These are phyloP conservation scores for Moesziomyces sp. DNA, from an alignment of 1,284 basidiomycete species.

Conservation along the genomic window DNA sequence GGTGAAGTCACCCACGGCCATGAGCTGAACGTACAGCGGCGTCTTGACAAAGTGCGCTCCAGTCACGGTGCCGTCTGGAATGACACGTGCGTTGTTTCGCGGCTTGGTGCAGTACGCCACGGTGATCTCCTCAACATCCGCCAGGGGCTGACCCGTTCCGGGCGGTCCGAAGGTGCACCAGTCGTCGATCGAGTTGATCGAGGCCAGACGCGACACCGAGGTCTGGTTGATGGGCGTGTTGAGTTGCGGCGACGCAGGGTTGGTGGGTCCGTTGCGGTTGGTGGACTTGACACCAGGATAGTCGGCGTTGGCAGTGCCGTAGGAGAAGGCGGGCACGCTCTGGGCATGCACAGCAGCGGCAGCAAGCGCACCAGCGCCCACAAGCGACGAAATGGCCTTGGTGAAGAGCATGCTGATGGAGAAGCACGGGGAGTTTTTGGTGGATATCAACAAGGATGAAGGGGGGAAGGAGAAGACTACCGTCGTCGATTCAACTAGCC, in stretches of 20 bases:
- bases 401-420: conserved; percentile 35
- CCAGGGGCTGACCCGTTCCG: conserved; percentile 72
- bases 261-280: conserved; percentile 57
- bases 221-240: conserved; percentile 66
- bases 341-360: conserved; percentile 23
- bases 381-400: conserved; percentile 40
- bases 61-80: conserved; percentile 66
- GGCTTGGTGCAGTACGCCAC: conserved; percentile 79
- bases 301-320: conserved; percentile 54
- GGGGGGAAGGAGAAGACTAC: background rate
- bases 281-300: conserved; percentile 55
- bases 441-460: conserved; percentile 2
- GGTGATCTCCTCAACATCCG: conserved; percentile 75
- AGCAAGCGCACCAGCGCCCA: conserved; percentile 32
- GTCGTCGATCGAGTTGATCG: conserved; percentile 65
- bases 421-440: conserved; percentile 1
- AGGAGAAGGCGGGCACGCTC: conserved; percentile 50
- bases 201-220: conserved; percentile 60
- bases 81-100: conserved; percentile 67
- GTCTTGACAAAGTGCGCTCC: conserved; percentile 67
- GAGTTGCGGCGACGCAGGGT: conserved; percentile 56
- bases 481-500: too few relatives aligned
- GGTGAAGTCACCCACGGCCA: conserved; percentile 68
- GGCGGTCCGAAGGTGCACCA: conserved; percentile 68
- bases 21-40: conserved; percentile 70